Evolutionary conservation across 2,329 filamentous ascomycete species (phyloP).

Genomic region (Microsporum canis): DNA sequence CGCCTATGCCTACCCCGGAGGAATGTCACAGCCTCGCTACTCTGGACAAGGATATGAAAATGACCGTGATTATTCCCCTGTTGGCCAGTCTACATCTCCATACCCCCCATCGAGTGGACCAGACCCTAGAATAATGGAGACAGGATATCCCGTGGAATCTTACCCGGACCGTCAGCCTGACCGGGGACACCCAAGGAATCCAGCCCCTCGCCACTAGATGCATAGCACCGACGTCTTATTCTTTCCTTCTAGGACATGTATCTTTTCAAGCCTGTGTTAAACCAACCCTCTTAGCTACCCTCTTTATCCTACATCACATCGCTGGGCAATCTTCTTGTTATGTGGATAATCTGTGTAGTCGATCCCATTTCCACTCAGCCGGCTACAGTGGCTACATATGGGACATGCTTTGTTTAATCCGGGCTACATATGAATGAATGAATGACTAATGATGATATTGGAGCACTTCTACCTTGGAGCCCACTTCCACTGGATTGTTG

Average conservation of each 20-base stretch:
- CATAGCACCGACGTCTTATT: neutral
- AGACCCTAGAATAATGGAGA: constrained; percentile 32
- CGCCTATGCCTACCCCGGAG: constrained; percentile 20
- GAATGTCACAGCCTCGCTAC: constrained; percentile 32
- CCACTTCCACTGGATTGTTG: neutral
- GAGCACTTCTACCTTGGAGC: neutral
- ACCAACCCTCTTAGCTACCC: neutral
- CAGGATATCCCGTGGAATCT: constrained; percentile 34
- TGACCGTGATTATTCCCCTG: constrained; percentile 32
- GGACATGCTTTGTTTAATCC: neutral
- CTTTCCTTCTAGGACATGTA: neutral
- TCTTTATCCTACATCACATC: neutral
- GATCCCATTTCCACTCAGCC: neutral
- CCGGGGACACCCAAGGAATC: constrained; percentile 32
- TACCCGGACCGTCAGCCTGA: constrained; percentile 22
- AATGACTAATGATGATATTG: neutral
- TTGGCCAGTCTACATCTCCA: constrained; percentile 30
- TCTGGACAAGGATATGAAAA: constrained; percentile 33
- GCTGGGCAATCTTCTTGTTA: neutral
- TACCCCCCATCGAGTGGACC: constrained; percentile 32
- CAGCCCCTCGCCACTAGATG: constrained; percentile 26
- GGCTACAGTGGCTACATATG: neutral
- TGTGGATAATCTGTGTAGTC: neutral
- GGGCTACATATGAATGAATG: neutral
- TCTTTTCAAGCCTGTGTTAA: neutral